Evolutionary conservation across 495 filamentous ascomycete genomes (phyloP).

Genomic region (Hyaloscypha finlandica): DNA sequence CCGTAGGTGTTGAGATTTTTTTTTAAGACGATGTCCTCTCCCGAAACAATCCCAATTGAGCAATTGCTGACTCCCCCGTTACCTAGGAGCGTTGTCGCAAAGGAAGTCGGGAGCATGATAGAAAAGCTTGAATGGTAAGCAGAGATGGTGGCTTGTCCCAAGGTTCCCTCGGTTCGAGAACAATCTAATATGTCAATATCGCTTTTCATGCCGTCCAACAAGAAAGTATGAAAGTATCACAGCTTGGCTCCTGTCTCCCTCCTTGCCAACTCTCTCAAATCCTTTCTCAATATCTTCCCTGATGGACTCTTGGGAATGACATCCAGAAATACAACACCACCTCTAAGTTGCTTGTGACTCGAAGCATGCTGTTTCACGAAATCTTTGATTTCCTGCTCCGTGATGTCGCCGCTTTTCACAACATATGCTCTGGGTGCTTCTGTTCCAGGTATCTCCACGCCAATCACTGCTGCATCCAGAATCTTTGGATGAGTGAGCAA

Average conservation of each 20-base stretch:
- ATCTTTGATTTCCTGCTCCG: constrained; percentile 42
- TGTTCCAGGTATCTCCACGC: constrained; percentile 58
- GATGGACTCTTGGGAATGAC: constrained; percentile 67
- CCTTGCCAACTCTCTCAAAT: constrained; percentile 46
- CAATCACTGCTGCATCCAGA: constrained; percentile 76
- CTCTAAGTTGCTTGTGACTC: constrained; percentile 64
- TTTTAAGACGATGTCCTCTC: no score
- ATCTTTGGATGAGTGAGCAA: constrained; percentile 71
- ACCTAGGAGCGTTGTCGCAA: constrained; percentile 46
- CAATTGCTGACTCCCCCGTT: no score
- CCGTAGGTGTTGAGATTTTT: constrained; percentile 32
- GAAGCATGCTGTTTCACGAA: constrained; percentile 62
- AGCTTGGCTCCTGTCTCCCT: constrained; percentile 12
- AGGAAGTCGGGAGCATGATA: constrained; percentile 46
- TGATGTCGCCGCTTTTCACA: constrained; percentile 33
- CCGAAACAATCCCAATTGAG: no score
- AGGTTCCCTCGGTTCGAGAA: no score
- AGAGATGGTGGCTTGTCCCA: no score
- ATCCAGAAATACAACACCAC: constrained; percentile 66
- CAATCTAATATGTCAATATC: background rate
- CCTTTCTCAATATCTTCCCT: constrained; percentile 66
- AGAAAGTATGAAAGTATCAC: background rate
- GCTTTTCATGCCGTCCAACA: background rate
- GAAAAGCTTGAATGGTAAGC: constrained; percentile 27
- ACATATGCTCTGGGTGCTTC: constrained; percentile 67